Conservation (phyloP, 306 rosid species). For the Bauhinia variegata region DNA sequence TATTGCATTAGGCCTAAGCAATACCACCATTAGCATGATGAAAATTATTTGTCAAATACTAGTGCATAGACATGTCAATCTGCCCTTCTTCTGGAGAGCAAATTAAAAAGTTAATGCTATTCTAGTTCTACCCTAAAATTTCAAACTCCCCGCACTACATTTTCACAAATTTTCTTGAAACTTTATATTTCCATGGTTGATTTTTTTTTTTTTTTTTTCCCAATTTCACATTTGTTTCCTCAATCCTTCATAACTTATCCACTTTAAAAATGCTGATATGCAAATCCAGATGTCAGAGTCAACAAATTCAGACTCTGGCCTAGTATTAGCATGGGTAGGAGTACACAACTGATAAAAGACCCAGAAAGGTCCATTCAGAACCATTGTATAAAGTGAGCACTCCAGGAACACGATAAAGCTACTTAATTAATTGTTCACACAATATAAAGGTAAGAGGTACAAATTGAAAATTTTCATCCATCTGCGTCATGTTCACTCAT, state of each 20-base stretch:
- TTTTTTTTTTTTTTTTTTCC: neutral
- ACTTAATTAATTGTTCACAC: neutral
- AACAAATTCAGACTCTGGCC: constrained; percentile 7
- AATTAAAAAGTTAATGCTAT: constrained; percentile 10
- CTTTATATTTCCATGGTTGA: neutral
- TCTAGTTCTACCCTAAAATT: too few relatives aligned
- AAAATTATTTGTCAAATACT: neutral
- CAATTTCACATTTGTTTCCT: constrained; percentile 19
- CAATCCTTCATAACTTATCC: constrained; percentile 15
- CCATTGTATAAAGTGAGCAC: constrained; percentile 20
- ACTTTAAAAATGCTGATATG: neutral
- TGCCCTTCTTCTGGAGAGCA: neutral
- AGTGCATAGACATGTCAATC: constrained; percentile 8
- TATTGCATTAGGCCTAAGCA: neutral
- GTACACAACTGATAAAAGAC: constrained; percentile 12
- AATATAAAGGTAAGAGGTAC: constrained; percentile 5
- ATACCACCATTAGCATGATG: neutral
- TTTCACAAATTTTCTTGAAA: neutral
- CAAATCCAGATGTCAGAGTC: neutral
- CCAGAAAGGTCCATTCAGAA: neutral
- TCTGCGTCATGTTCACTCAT: constrained; percentile 21
- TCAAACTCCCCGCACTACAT: too few relatives aligned
- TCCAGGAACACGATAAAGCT: constrained; percentile 9
- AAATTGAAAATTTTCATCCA: neutral
- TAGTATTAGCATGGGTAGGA: constrained; percentile 24